Percentiles rank a stretch among this genome's conserved stretches.
Conservation (phyloP, 2,329 filamentous ascomycete genomes). For the Phaeosphaeria sp. region DNA sequence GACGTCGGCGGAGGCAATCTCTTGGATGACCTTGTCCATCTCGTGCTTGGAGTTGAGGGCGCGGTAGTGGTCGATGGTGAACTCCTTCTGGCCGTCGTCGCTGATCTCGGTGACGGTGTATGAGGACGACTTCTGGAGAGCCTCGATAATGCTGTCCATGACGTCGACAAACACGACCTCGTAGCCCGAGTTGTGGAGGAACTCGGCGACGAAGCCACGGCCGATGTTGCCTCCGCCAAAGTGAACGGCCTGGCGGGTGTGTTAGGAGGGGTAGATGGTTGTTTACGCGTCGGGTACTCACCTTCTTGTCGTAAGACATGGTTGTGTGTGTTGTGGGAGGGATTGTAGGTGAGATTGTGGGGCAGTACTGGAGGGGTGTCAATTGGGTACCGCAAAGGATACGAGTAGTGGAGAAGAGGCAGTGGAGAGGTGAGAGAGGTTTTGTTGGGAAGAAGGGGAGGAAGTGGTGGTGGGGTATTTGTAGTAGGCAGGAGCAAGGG, state of each 20-base stretch:
- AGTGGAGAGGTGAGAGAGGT: constrained; percentile 2
- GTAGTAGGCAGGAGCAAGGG: constrained; percentile 28
- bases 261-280: not conserved
- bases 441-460: constrained; percentile 6
- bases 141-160: constrained; percentile 79
- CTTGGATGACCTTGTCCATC: constrained; percentile 79
- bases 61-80: constrained; percentile 91
- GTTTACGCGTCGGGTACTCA: not conserved
- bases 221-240: constrained; percentile 63
- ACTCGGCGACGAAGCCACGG: constrained; percentile 60
- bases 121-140: constrained; percentile 74
- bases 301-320: constrained; percentile 54
- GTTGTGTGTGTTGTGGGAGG: constrained; percentile 13
- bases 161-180: constrained; percentile 98
- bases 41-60: constrained; percentile 94
- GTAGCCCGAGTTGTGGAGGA: constrained; percentile 93
- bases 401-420: not conserved
- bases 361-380: constrained; percentile 15
- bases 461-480: constrained; percentile 32
- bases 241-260: constrained; percentile 50
- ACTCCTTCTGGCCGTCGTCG: constrained; percentile 78
- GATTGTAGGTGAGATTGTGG: constrained; percentile 9
- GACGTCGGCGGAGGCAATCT: constrained; percentile 85
- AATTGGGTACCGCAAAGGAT: constrained; percentile 18
- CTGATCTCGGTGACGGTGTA: constrained; percentile 96